Evolutionary conservation across 805 yeast species (phyloP), one percentile per base, ranked within the genome.

Genomic region (Myxozyma mucilagina): DNA sequence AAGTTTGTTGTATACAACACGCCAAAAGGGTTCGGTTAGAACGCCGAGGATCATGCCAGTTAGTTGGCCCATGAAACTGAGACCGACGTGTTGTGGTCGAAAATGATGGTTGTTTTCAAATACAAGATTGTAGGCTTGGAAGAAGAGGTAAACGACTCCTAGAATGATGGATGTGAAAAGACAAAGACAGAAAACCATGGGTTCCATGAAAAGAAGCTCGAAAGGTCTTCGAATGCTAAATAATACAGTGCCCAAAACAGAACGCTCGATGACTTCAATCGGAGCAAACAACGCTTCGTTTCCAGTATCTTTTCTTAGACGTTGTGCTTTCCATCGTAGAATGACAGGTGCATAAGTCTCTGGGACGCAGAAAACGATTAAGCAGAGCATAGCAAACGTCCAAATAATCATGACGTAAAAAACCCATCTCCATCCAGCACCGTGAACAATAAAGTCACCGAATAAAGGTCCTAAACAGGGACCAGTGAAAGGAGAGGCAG

Each of bases 291-390:
- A 71, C 5, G 70, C 63, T 8, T 68, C 55, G 63, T 79, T 76
- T 1, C 80, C 80, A 0, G 79, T 75, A 11, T 61, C 61, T 42
- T 68, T 68, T 16, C 96, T 83, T 64, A 89, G 70, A 69, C 75
- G 80, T 60, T 74, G 75, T 24, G 96, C 96, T 72, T 86, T 83
- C 54, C 71, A 80, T 69, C 84, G 86, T 63, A 89, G 76, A 57
- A 90, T 85, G 8, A 85, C 90, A 8, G 97, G 96, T 3, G 94
- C 89, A 74, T 86, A 89, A 18, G 97, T 90, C 76, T 90, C 97
- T 18, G 96, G 96, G 34, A 90, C 82, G 20, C 80, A 69, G 6
- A 83, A 52, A 4, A 69, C 57, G 18, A 70, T 48, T 14, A 59
- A 58, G 8, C 48, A 18, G 13, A 54, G 55, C 56, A 63, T 56